phyloP scores from a whole-genome alignment of 805 yeast genomes.

The Metschnikowia colocasiae region DNA sequence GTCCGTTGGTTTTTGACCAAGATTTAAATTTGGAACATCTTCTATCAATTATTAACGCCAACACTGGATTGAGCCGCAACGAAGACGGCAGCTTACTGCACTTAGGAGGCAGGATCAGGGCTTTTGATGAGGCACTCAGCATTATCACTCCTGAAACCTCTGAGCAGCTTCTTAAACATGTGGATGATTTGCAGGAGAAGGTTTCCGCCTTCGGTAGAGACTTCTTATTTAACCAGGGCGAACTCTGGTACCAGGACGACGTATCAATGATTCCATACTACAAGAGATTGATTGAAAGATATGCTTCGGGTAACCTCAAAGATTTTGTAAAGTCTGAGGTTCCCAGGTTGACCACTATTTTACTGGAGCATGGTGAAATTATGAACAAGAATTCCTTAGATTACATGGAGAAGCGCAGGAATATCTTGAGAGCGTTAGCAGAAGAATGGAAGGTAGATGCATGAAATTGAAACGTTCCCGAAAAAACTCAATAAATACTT shows the following conservation, averaged over 20 bases:
- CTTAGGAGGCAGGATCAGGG: constrained; percentile 30
- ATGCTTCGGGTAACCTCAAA: constrained; percentile 41
- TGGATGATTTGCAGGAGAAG: constrained; percentile 14
- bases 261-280: constrained; percentile 41
- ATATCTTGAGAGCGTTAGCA: constrained; percentile 36
- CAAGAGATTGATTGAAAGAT: constrained; percentile 42
- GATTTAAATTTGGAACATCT: constrained; percentile 21
- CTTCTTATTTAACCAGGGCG: constrained; percentile 12
- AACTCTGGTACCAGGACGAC: constrained; percentile 18
- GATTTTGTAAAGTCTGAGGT: constrained; percentile 29
- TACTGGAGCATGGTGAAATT: constrained; percentile 32
- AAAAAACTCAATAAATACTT: background rate
- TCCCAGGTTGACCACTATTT: constrained; percentile 41
- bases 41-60: constrained; percentile 26
- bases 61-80: constrained; percentile 27
- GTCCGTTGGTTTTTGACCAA: constrained; percentile 29
- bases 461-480: background rate
- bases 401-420: constrained; percentile 47
- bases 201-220: constrained; percentile 10
- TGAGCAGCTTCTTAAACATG: constrained; percentile 5
- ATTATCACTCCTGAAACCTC: constrained; percentile 1
- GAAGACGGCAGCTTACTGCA: constrained; percentile 30
- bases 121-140: constrained; percentile 18
- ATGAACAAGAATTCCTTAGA: constrained; percentile 46
- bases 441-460: constrained; percentile 3